Evolutionary conservation across 352 stramenopile genomes (phyloP).

Genomic region (Lagenidium giganteum): DNA sequence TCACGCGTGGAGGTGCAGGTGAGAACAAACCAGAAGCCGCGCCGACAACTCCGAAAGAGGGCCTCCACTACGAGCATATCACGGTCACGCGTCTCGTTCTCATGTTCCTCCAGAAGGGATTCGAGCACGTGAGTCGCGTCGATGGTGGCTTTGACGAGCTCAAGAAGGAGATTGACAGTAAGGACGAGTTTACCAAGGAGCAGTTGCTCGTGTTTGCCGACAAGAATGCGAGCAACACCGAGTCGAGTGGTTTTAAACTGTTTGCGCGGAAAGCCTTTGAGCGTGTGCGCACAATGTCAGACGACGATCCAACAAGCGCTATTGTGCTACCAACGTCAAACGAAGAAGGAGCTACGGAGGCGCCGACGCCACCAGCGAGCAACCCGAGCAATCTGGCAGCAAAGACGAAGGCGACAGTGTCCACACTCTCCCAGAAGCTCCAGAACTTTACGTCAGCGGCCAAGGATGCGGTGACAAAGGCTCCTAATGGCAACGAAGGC

Average conservation of each 20-base stretch:
- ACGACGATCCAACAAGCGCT: conserved; percentile 15
- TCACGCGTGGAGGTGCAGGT: conserved; percentile 52
- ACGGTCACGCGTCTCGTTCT: conserved; percentile 74
- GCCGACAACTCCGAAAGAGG: conserved; percentile 1
- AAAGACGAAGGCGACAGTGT: conserved; percentile 25
- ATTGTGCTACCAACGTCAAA: conserved; percentile 1
- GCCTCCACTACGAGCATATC: conserved; percentile 46
- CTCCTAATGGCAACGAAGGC: conserved; percentile 1
- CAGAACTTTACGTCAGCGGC: conserved; percentile 62
- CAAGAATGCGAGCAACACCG: not conserved
- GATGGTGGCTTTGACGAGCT: conserved; percentile 80
- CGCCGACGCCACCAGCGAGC: conserved; percentile 3
- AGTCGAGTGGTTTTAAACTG: conserved; percentile 10
- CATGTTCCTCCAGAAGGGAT: conserved; percentile 85
- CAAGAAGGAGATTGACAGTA: conserved; percentile 52
- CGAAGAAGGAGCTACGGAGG: not conserved
- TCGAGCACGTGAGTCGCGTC: conserved; percentile 81
- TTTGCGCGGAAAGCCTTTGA: conserved; percentile 20
- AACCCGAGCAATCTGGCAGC: not conserved
- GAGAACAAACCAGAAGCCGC: conserved; percentile 26
- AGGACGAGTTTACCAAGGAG: conserved; percentile 64
- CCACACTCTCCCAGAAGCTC: conserved; percentile 56
- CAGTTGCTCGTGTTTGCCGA: conserved; percentile 55
- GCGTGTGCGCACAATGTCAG: conserved; percentile 18
- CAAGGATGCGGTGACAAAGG: conserved; percentile 46